phyloP scores from a whole-genome alignment of 1,139 yeast species.

The Sugiyamaella japonica region DNA sequence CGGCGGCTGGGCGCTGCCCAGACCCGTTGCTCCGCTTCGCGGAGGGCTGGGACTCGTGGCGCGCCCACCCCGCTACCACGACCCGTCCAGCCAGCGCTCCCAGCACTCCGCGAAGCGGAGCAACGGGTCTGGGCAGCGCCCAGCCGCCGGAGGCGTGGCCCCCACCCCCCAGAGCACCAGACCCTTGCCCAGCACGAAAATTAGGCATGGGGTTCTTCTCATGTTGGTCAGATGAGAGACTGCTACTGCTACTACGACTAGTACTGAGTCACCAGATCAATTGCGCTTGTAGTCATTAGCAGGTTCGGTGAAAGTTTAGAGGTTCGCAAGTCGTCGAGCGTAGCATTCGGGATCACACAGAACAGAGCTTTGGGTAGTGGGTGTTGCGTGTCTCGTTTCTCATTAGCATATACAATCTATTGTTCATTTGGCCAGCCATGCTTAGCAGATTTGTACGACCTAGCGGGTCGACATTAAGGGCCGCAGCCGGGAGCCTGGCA shows the following conservation, averaged over 20 bases:
- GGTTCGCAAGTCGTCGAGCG: too few relatives aligned
- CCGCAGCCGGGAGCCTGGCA: neutral
- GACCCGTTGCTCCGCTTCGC: constrained; percentile 13
- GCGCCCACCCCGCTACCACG: too few relatives aligned
- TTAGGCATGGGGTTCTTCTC: neutral
- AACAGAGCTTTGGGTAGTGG: too few relatives aligned
- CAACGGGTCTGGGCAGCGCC: neutral
- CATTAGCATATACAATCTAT: neutral
- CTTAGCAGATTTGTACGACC: constrained; percentile 9
- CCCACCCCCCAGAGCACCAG: too few relatives aligned
- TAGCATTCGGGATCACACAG: too few relatives aligned
- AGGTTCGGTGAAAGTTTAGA: too few relatives aligned
- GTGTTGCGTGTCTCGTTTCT: too few relatives aligned
- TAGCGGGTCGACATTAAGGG: constrained; percentile 4
- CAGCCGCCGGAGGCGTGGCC: too few relatives aligned
- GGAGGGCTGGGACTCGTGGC: neutral
- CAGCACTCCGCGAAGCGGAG: neutral
- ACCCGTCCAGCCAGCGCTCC: too few relatives aligned
- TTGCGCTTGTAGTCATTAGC: too few relatives aligned
- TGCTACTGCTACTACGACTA: too few relatives aligned
- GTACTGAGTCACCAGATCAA: too few relatives aligned
- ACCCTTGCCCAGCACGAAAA: constrained; percentile 10
- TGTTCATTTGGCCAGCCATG: neutral
- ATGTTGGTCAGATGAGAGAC: neutral
- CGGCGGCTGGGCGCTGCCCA: constrained; percentile 16